A percentile compares a stretch with the other conserved stretches of the same genome.
Conservation (phyloP, 164 flowering plant species). For the Euptelea pleiosperma region DNA sequence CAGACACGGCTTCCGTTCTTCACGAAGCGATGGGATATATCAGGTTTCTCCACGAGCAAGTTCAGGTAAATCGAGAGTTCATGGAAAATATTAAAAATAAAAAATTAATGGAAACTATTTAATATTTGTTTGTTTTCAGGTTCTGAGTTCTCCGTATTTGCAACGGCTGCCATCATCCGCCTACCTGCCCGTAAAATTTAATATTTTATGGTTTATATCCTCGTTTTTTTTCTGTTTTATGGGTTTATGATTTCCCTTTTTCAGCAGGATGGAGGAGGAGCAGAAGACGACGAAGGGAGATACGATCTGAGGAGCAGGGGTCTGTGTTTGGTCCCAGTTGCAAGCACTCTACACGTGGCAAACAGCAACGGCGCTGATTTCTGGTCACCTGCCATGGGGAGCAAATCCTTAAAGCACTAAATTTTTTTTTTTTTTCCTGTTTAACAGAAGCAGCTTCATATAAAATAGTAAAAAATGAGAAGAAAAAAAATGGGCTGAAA, state of each 20-base stretch:
- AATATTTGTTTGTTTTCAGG: conserved; percentile 16
- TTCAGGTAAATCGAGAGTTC: conserved; percentile 38
- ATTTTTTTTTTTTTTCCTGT: not conserved
- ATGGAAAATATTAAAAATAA: not conserved
- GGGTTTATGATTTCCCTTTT: not conserved
- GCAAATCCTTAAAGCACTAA: conserved; percentile 19
- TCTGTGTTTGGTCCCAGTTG: conserved; percentile 69
- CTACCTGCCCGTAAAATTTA: conserved; percentile 12
- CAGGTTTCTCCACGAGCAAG: conserved; percentile 85
- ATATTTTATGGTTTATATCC: not conserved
- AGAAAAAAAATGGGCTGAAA: too few species aligned
- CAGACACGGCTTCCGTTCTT: conserved; percentile 90
- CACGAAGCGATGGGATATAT: conserved; percentile 92
- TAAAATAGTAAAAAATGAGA: not conserved
- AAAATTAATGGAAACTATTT: not conserved
- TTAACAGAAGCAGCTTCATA: not conserved
- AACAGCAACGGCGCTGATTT: conserved; percentile 74
- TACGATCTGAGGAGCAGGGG: conserved; percentile 65
- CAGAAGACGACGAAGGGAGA: conserved; percentile 18
- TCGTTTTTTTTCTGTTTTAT: not conserved
- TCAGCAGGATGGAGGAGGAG: conserved; percentile 17
- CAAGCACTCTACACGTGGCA: conserved; percentile 45
- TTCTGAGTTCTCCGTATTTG: conserved; percentile 65
- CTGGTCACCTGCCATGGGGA: conserved; percentile 63
- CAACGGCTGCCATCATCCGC: conserved; percentile 31